Evolutionary conservation across 306 rosid genomes (phyloP), one percentile per base, ranked within the genome.

Genomic region (Citrullus amarus): DNA sequence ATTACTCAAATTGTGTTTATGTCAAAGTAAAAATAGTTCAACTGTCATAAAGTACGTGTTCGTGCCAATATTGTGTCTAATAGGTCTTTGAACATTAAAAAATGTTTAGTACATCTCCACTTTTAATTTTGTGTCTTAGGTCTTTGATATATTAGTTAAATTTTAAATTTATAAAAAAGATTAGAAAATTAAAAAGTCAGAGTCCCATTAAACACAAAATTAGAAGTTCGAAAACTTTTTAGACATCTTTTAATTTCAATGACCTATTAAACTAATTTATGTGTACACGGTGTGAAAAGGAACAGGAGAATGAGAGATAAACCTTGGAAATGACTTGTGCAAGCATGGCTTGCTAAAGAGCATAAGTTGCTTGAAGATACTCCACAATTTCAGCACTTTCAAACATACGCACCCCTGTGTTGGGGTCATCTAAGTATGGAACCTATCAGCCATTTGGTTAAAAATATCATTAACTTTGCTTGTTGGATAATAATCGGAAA

Each of bases 341-440:
- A 36, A 58, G 65, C 32, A 32, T 67, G 80, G 51, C 80, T 83
- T 72, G 83, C 55, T 81, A 72, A 80, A 88, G 91, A 78, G 97
- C 93, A 72, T 96, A 96, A 13, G 96, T 96, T 78, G 96, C 91
- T 86, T 56, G 85, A 51, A 96, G 82, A 85, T 96, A 96, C 65
- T 96, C 98, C 38, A 87, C 76, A 76, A 96, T 93, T 54, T 96
- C 99, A 41, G 98, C 98, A 86, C 99, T 96, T 82, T 96, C 99
- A 77, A 87, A 96, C 99, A 93, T 96, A 78, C 84, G 84, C 81
- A 96, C 84, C 58, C 98, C 99, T 4, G 99, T 96, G 87, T 96
- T 96, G 43, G 98, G 98, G 91, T 93, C 99, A 85, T 88, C 93
- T 79, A 96, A 76, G 84, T 81, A 93, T 32, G 99, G 98, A 43